Base-by-base conservation (phyloP, 192 early-diverging fungal genomes). In the Funneliformis geosporum region DNA sequence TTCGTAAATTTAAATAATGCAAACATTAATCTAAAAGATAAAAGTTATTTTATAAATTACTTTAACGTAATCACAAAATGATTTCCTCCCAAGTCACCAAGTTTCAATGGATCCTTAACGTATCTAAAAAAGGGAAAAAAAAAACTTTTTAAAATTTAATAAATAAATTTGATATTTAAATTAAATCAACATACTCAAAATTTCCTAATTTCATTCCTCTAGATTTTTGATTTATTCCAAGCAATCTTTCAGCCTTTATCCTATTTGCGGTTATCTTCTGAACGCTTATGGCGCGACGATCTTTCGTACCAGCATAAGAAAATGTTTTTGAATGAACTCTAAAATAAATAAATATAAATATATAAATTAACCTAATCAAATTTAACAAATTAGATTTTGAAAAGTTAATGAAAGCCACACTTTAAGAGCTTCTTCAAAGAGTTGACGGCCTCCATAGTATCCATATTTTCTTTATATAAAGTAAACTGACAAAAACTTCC, bases 221-320 rank as follows among this genome's bases (percentile, higher is more conserved):
- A 12, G 88, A 70, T 0, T 78, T 75, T 23, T 85, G 82, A 72
- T 93, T 92, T 10, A 92, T 65, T 27, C 75, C 83, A n/a, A 80
- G 74, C 61, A 97, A 66, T 46, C 85, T 82, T 27, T 90, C 88
- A 23, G 90, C 85, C 5, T 80, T 81, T 5, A 96, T 83, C 10
- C 87, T 85, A 75, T 86, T 86, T 0, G 90, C 93, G 28, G 94
- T 94, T 69, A 95, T 89, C 73, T 85, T 85, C 80, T 99, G 98
- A 60, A 90, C 88, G 2, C 96, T 99, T 73, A 98, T 88, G 2
- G 90, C 97, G 46, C 97, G 92, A 75, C 92, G 92, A 84, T 98
- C 98, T 82, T 99, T 99, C 8, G 94, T 98, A 4, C 98, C 98
- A 0, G 96, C 95, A 87, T 94, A 94, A 8, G 93, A 87, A 71